Base-by-base conservation (phyloP, 257 asterid species). In the Ocimum tenuiflorum region DNA sequence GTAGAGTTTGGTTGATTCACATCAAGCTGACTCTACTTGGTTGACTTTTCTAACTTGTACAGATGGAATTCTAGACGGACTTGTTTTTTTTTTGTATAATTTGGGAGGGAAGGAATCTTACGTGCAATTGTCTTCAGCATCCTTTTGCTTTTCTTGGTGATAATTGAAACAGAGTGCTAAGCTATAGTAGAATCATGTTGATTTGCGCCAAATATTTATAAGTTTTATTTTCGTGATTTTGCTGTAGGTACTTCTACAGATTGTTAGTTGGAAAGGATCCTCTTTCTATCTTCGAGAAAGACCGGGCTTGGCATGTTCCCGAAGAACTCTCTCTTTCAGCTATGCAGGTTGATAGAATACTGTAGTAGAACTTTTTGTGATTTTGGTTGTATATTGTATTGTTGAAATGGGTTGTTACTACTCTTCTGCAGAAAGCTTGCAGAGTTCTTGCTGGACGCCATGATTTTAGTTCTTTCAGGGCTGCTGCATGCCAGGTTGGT, bases 401-500 rank as follows among this genome's bases (percentile, higher is more conserved):
- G 14, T 53, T 63, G 43, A 70, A 27, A 27, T 48, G 59, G 17
- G 27, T 67, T 65, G 8, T 2, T 60, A 67, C 38, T 63, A 8
- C 36, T 35, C 31, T 38, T 71, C 5, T 76, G 69, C 89, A 92
- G 99, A 76, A 84, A 72, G 97, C 99, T 71, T 89, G 99, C 72
- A 78, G 75, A 63, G 81, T 89, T 77, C 94, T 92, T 68, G 73
- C 79, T 65, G 99, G 99, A 49, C 65, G 49, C 45, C 99, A 92
- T 69, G 99, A 92, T 79, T 92, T 92, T 81, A 86, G 96, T 74
- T 89, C 99, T 47, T 89, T 92, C 80, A 80, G 97, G 78, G 97
- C 88, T 60, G 83, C 95, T 75, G 91, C 78, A 14, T 92, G 98
- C 76, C 96, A 92, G 96, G 97, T 89, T 71, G 65, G 71, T 77